Evolutionary conservation across 257 asterid genomes (phyloP), one percentile per base, ranked within the genome.

Genomic region (Coffea eugenioides): DNA sequence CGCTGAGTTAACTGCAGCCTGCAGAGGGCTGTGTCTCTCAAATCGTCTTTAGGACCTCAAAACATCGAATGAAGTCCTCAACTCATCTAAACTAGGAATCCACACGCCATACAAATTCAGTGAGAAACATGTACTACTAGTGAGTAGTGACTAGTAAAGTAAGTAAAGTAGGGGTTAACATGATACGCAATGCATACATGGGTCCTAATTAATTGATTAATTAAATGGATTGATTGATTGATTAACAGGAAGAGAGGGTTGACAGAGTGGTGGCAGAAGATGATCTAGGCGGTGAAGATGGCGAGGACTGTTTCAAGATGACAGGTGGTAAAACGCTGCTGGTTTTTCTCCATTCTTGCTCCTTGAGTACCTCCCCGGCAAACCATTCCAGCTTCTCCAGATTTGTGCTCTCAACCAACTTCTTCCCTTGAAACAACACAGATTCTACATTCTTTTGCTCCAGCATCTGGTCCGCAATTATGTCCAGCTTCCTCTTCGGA

Each of bases 261-360:
- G 97, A 89, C n/a, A 84, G 71, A 13, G 93, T 91, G 43, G 97
- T 89, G 73, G 92, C 92, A 0, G 95, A 91, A 1, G 97, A 93
- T 49, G 95, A 86, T 78, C 95, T 79, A 0, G 95, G 91, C 0
- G 97, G 79, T 6, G 79, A 76, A n/a, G 79, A 61, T 4, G 83
- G 75, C 4, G 84, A 74, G 3, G 77, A 81, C n/a, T 83, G 87
- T 78, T 91, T 93, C 71, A 91, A 73, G 21, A 85, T 34, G 31
- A 90, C 95, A 0, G 89, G 86, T 0, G 94, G 88, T 31, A 91
- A 79, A 15, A 90, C 79, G 15, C 70, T 73, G 70, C 82, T 82
- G n/a, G 79, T 89, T 77, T 85, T 89, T 76, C 97, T 88, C 86
- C 90, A 85, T 73, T 89, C 91, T 67, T 90, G 78, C 83, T 94